A percentile compares a stretch with the other conserved stretches of the same genome.
Conservation (phyloP, 257 asterid species). For the Perilla frutescens region DNA sequence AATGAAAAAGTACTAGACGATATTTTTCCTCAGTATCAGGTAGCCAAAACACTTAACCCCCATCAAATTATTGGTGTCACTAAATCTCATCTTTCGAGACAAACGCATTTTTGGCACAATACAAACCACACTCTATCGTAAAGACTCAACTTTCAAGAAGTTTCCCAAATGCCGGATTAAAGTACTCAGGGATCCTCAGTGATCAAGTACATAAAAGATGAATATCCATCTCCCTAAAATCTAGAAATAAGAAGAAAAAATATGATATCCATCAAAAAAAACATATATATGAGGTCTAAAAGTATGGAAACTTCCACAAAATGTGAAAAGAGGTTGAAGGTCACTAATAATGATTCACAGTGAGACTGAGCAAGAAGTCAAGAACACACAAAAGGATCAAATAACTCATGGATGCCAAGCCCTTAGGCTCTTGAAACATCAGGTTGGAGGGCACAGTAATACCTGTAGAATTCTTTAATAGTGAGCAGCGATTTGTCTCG, state of each 20-base stretch:
- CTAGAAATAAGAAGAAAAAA: neutral
- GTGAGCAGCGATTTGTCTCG: constrained; percentile 70
- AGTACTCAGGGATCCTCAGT: too few relatives aligned
- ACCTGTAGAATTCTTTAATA: constrained; percentile 97
- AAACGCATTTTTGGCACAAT: too few relatives aligned
- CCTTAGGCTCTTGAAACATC: neutral
- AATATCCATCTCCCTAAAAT: neutral
- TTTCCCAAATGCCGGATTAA: neutral
- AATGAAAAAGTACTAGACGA: too few relatives aligned
- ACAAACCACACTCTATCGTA: too few relatives aligned
- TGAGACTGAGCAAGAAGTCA: neutral
- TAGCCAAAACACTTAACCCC: too few relatives aligned
- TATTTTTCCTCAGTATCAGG: too few relatives aligned
- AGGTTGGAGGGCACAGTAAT: constrained; percentile 25
- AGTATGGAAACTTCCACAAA: neutral
- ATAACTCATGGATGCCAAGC: neutral
- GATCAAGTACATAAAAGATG: too few relatives aligned
- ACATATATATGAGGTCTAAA: neutral
- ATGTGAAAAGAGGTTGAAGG: neutral
- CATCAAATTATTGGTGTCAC: too few relatives aligned
- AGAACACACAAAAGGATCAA: neutral
- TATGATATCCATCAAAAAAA: neutral
- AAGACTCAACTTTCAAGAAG: neutral
- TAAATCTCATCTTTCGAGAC: too few relatives aligned
- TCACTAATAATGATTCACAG: neutral